Conservation (phyloP, 768 basidiomycete genomes). For the Auriscalpium orientale region DNA sequence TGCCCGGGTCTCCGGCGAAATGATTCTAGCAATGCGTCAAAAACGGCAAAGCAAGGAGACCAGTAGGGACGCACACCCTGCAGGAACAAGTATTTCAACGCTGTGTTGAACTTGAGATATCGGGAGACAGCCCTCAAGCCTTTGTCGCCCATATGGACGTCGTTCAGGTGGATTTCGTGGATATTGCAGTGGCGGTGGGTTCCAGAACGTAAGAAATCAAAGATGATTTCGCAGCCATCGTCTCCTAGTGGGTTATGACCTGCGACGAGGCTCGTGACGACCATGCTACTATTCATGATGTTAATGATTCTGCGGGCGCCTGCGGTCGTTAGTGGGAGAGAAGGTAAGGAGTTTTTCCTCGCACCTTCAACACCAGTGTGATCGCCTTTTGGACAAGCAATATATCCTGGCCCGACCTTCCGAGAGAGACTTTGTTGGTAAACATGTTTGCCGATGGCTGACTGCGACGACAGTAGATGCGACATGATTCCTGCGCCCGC, state of each 20-base stretch:
- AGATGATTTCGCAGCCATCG: conserved; percentile 47
- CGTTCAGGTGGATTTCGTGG: conserved; percentile 49
- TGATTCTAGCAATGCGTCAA: conserved; percentile 26
- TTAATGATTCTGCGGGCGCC: conserved; percentile 46
- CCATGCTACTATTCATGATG: conserved; percentile 36
- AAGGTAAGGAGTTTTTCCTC: background rate
- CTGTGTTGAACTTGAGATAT: conserved; percentile 40
- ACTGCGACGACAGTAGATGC: no score
- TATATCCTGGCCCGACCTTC: background rate
- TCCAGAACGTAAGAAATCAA: conserved; percentile 45
- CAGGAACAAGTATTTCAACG: conserved; percentile 44
- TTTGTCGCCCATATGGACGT: conserved; percentile 45
- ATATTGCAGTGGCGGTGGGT: conserved; percentile 39
- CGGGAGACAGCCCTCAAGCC: conserved; percentile 47
- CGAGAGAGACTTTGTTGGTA: no score
- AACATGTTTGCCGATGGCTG: no score
- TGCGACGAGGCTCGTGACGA: conserved; percentile 46
- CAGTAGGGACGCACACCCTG: conserved; percentile 40
- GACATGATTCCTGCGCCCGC: no score
- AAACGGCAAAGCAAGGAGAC: background rate
- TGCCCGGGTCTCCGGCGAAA: conserved; percentile 30
- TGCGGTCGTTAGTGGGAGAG: conserved; percentile 14
- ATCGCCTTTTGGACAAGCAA: background rate
- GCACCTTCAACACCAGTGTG: background rate
- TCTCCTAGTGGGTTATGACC: conserved; percentile 52